Evolutionary conservation across 108 stramenopile genomes (phyloP), one percentile per base, ranked within the genome.

Genomic region (Thalassiosira profunda): DNA sequence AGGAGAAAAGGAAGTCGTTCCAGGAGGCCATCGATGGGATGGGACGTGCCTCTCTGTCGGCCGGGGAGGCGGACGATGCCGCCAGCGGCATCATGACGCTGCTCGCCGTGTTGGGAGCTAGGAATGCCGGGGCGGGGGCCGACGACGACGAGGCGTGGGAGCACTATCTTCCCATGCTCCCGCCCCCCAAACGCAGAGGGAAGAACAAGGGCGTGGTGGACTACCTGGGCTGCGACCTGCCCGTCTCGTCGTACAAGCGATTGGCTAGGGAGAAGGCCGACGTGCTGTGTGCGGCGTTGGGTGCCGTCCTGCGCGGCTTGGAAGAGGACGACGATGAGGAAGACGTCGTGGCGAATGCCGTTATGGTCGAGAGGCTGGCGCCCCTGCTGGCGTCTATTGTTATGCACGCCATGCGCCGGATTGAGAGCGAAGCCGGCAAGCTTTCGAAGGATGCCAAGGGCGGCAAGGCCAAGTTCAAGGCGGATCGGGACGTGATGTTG

Each of bases 311-410:
- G 5, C 29, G 43, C 4, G 38, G 51, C 14, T 28, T 60, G 12
- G 62, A 64, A n/a, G 62, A 68, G 1, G 76, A 77, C 18, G 41
- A 52, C 31, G 52, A 37, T 4, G 55, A 63, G n/a, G 55, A n/a
- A n/a, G n/a, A n/a, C n/a, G n/a, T n/a, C n/a, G n/a, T n/a, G n/a
- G n/a, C 41, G 3, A 68, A 62, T 34, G 34, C 31, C 33, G 26
- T 30, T 5, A 41, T 58, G 36, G 49, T 63, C 10, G 67, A 62
- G 3, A 59, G 29, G 20, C 37, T 81, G 28, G 56, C 68, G 23
- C 74, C 80, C 3, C 37, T 81, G 14, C 15, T 76, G 29, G 80
- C 74, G 28, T 65, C 80, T 4, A 63, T 81, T 31, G 57, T 76
- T 12, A 67, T 76, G 70, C 74, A 71, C 25, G 70, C 64, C 0